These are phyloP conservation scores for Brassica carinata DNA, from an alignment of 345 rosid species.

Conservation along the genomic window DNA sequence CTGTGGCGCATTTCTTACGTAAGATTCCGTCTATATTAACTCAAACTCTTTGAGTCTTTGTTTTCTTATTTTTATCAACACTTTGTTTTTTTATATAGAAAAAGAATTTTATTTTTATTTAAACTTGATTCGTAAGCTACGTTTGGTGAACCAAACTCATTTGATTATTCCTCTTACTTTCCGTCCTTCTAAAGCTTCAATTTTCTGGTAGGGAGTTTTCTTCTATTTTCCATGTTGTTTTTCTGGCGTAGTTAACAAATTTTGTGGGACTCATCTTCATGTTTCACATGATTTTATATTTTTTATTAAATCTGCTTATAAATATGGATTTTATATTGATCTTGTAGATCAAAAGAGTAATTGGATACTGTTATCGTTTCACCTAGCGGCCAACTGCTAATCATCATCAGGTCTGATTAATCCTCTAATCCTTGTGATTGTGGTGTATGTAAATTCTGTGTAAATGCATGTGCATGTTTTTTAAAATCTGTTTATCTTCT, in stretches of 20 bases:
- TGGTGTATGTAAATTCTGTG: background rate
- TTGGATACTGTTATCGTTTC: constrained; percentile 5
- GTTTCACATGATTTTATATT: background rate
- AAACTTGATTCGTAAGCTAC: constrained; percentile 31
- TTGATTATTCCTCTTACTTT: no score
- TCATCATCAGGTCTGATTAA: constrained; percentile 1
- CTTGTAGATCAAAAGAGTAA: constrained; percentile 35
- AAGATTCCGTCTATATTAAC: background rate
- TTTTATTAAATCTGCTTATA: constrained; percentile 37
- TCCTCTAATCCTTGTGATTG: background rate
- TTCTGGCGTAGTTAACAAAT: constrained; percentile 22
- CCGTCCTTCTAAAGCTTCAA: background rate
- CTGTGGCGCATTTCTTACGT: background rate
- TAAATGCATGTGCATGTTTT: constrained; percentile 15
- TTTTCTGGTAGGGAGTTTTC: constrained; percentile 29
- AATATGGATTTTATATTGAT: constrained; percentile 30
- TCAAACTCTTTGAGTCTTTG: constrained; percentile 22
- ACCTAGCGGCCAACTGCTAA: constrained; percentile 4
- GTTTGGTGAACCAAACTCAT: constrained; percentile 29
- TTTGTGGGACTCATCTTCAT: constrained; percentile 36
- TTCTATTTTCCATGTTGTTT: background rate
- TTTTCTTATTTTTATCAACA: background rate
- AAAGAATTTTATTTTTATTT: background rate
- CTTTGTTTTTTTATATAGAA: no score
- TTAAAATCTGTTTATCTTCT: constrained; percentile 1